These are phyloP conservation scores for Nicotiana paniculata DNA, from an alignment of 257 asterid species.

Conservation along the genomic window DNA sequence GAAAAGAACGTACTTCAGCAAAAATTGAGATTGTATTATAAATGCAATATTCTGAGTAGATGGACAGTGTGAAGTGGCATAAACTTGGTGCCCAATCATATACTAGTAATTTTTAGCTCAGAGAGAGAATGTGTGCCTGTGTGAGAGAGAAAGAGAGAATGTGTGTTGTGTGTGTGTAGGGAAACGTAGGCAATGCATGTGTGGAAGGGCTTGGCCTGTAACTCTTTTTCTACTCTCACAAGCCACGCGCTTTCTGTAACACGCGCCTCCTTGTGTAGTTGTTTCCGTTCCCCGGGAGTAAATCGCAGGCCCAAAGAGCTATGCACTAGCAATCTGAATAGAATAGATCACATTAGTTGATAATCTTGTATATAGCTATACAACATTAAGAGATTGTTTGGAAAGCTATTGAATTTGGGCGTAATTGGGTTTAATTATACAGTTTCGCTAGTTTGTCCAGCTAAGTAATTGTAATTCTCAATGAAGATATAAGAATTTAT, in stretches of 20 bases:
- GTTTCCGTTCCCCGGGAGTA: background rate
- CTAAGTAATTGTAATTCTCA: too few species aligned
- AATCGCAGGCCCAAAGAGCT: background rate
- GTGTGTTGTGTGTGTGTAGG: background rate
- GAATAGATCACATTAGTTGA: too few species aligned
- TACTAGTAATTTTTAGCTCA: background rate
- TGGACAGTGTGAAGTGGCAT: background rate
- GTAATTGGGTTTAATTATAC: too few species aligned
- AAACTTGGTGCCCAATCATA: background rate
- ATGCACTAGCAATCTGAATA: too few species aligned
- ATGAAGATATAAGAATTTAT: too few species aligned
- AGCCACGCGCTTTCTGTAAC: conserved; percentile 14
- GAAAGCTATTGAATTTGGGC: too few species aligned
- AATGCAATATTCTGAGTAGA: background rate
- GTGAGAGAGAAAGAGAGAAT: background rate
- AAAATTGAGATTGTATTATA: background rate
- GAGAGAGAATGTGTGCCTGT: background rate
- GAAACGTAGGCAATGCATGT: background rate
- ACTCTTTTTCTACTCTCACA: background rate
- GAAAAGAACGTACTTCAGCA: background rate
- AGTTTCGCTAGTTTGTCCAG: too few species aligned
- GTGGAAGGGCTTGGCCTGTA: background rate
- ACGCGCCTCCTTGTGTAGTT: conserved; percentile 24
- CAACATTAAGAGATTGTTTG: too few species aligned
- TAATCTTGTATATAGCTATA: too few species aligned